phyloP scores from a whole-genome alignment of 2,329 filamentous ascomycete genomes.

The Botryotinia globosa region DNA sequence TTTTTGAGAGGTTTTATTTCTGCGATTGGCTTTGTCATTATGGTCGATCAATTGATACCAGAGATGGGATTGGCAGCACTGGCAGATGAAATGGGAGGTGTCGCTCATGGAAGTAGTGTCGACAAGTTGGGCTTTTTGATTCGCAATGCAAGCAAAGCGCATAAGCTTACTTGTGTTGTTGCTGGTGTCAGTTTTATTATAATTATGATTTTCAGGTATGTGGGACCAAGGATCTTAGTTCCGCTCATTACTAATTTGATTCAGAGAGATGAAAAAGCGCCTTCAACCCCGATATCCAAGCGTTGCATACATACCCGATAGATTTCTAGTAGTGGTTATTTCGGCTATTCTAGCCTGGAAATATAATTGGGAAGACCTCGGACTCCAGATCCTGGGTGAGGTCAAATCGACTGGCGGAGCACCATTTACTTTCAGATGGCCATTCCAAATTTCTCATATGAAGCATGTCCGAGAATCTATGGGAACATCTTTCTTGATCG shows the following conservation, averaged over 20 bases:
- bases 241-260: constrained; percentile 18
- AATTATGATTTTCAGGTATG: constrained; percentile 86
- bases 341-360: constrained; percentile 77
- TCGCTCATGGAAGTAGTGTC: constrained; percentile 79
- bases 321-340: constrained; percentile 82
- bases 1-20: constrained; percentile 96
- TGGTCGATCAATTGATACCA: constrained; percentile 90
- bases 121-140: constrained; percentile 82
- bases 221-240: not conserved
- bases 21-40: constrained; percentile 93
- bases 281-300: constrained; percentile 75
- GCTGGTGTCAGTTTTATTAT: constrained; percentile 76
- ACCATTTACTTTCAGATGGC: constrained; percentile 78
- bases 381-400: constrained; percentile 79
- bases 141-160: constrained; percentile 61
- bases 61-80: constrained; percentile 73
- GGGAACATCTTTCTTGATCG: constrained; percentile 89
- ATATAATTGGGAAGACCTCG: constrained; percentile 74
- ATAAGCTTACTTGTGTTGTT: constrained; percentile 72
- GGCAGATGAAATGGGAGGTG: constrained; percentile 59
- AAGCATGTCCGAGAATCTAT: constrained; percentile 81
- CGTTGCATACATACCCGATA: constrained; percentile 87
- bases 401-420: constrained; percentile 72
- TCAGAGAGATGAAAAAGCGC: constrained; percentile 74
- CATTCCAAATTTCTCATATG: constrained; percentile 74